Evolutionary conservation across 495 filamentous ascomycete genomes (phyloP), one percentile per base, ranked within the genome.

Genomic region (Aspergillus coremiiformis): DNA sequence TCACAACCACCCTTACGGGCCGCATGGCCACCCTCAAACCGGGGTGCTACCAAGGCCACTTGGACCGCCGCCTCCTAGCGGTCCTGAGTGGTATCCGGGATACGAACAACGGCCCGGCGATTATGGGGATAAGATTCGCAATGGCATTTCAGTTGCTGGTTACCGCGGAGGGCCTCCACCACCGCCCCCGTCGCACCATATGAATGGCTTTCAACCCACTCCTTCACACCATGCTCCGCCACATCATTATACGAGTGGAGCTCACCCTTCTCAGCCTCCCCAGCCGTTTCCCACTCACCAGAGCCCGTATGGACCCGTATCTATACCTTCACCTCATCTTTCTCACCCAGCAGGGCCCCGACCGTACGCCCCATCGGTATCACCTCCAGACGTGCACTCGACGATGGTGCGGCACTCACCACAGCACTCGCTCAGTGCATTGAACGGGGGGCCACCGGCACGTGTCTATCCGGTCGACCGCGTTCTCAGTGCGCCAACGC

Each of bases 281-380:
- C 71, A 72, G 41, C 48, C 66, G 3, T 73, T 66, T 45, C n/a
- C 65, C 4, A 49, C 66, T 15, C 72, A 74, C 15, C 70, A 70
- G 19, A 74, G 70, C 49, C 73, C 73, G 0, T 72, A 72, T 56
- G 71, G 65, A 22, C 66, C 61, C 11, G 64, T 66, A 11, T 57
- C 64, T 57, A 65, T 66, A 9, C 64, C 70, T 2, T 74, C 75
- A 12, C 68, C 74, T n/a, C 70, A 65, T 54, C 57, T 61, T 19
- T 63, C 63, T n/a, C 69, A 72, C 20, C 62, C 63, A 6, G 46
- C 68, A 6, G 57, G 56, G n/a, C 62, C 69, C 17, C 71, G 72
- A 14, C 52, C 69, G 22, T 73, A 67, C 44, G 66, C 71, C n/a
- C 63, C 77, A 24, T 78, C 76, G 1, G 68, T 68, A 17, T 74